phyloP scores from a whole-genome alignment of 1,139 yeast species.

The Suhomyces bolitotheri region DNA sequence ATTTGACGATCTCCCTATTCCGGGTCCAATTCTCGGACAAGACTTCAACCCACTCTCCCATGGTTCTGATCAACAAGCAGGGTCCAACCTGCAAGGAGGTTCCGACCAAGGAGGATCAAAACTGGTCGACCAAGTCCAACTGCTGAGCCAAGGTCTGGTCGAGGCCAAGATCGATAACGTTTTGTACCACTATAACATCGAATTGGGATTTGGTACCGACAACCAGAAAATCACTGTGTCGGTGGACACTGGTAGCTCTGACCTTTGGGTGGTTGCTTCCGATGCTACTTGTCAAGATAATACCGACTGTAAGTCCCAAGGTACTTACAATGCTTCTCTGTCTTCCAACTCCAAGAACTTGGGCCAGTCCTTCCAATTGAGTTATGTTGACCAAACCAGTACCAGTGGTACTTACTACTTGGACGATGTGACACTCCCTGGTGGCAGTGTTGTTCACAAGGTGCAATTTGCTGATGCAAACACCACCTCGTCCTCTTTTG shows the following conservation, averaged over 20 bases:
- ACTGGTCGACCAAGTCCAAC: neutral
- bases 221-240: conserved; percentile 12
- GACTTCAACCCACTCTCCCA: too few species aligned
- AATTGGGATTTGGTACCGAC: conserved; percentile 15
- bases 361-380: conserved; percentile 13
- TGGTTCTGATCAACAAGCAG: neutral
- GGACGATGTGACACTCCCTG: conserved; percentile 18
- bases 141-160: neutral
- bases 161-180: conserved; percentile 2
- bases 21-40: neutral
- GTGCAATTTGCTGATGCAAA: conserved; percentile 24
- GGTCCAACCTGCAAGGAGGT: neutral
- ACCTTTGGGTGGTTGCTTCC: conserved; percentile 19
- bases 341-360: conserved; percentile 11
- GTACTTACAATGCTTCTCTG: conserved; percentile 13
- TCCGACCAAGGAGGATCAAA: neutral
- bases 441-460: conserved; percentile 21
- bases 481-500: conserved; percentile 17
- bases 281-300: conserved; percentile 2
- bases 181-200: conserved; percentile 4
- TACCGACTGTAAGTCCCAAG: conserved; percentile 9
- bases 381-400: conserved; percentile 19
- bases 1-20: neutral
- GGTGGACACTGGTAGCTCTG: conserved; percentile 26
- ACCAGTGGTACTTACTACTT: conserved; percentile 20